phyloP scores from a whole-genome alignment of 495 filamentous ascomycete genomes.

The Hypoxylon cercidicola region DNA sequence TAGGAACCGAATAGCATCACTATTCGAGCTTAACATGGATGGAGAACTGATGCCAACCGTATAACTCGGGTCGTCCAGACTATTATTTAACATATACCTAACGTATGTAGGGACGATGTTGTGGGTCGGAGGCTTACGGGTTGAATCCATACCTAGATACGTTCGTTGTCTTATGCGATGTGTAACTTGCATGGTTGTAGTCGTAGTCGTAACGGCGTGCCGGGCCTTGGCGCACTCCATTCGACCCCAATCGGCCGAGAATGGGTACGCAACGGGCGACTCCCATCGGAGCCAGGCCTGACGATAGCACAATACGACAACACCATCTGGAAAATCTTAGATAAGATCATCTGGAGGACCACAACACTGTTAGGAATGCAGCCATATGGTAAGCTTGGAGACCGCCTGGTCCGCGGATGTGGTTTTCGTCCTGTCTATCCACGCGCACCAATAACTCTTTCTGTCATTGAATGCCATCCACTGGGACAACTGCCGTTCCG shows the following conservation, averaged over 20 bases:
- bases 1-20: constrained; percentile 20
- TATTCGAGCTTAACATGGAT: constrained; percentile 23
- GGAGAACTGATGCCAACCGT: constrained; percentile 12
- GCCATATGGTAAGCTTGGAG: constrained; percentile 11
- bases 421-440: constrained; percentile 5
- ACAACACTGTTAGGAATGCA: not conserved
- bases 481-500: constrained; percentile 30
- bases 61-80: constrained; percentile 19
- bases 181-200: constrained; percentile 20
- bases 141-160: constrained; percentile 21
- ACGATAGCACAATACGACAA: not conserved
- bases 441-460: constrained; percentile 13
- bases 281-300: constrained; percentile 21
- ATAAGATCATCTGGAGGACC: no score
- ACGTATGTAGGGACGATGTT: constrained; percentile 5
- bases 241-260: constrained; percentile 41
- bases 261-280: constrained; percentile 39
- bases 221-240: constrained; percentile 36
- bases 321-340: no score
- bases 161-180: constrained; percentile 19
- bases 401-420: constrained; percentile 7
- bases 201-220: constrained; percentile 19
- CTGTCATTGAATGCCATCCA: constrained; percentile 20
- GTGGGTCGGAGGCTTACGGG: constrained; percentile 28
- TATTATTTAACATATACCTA: constrained; percentile 12